These are phyloP conservation scores for Lasiodiplodia gonubiensis DNA, from an alignment of 2,329 filamentous ascomycete genomes.

Conservation along the genomic window DNA sequence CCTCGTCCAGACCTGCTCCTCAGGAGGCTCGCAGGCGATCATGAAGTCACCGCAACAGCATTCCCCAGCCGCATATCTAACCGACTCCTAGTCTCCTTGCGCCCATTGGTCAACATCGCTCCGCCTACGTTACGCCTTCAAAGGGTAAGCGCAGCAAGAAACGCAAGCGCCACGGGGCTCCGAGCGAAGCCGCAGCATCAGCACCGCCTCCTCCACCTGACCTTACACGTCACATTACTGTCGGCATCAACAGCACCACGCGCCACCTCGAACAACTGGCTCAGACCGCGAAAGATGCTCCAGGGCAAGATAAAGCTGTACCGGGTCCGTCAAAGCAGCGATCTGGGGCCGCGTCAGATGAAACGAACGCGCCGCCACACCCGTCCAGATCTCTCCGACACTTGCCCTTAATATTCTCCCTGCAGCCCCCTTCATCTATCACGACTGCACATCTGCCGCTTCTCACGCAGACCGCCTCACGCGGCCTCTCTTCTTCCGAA, in stretches of 20 bases:
- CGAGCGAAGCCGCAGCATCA: constrained; percentile 32
- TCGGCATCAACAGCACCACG: constrained; percentile 70
- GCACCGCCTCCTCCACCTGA: constrained; percentile 51
- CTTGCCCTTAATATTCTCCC: constrained; percentile 22
- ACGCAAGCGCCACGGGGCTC: constrained; percentile 51
- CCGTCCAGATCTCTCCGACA: background rate
- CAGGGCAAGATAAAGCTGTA: background rate
- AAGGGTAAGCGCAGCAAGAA: constrained; percentile 66
- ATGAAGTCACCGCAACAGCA: constrained; percentile 23
- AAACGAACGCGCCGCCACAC: constrained; percentile 10
- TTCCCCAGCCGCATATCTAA: constrained; percentile 18
- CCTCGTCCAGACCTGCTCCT: constrained; percentile 12
- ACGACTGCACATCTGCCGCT: constrained; percentile 67
- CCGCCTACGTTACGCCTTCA: constrained; percentile 60
- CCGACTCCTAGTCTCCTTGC: constrained; percentile 60
- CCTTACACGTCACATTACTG: constrained; percentile 63
- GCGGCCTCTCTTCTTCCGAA: constrained; percentile 31
- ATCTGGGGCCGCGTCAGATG: background rate
- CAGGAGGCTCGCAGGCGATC: constrained; percentile 17
- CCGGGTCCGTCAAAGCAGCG: background rate
- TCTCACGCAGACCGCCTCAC: constrained; percentile 56
- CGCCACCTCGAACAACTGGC: constrained; percentile 59
- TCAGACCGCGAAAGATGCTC: background rate
- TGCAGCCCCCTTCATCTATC: constrained; percentile 35
- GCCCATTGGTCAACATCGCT: constrained; percentile 68